A percentile compares a stretch with the other conserved stretches of the same genome.
These are phyloP conservation scores for Globisporangium yorkense DNA, from an alignment of 352 stramenopile species.

Conservation along the genomic window DNA sequence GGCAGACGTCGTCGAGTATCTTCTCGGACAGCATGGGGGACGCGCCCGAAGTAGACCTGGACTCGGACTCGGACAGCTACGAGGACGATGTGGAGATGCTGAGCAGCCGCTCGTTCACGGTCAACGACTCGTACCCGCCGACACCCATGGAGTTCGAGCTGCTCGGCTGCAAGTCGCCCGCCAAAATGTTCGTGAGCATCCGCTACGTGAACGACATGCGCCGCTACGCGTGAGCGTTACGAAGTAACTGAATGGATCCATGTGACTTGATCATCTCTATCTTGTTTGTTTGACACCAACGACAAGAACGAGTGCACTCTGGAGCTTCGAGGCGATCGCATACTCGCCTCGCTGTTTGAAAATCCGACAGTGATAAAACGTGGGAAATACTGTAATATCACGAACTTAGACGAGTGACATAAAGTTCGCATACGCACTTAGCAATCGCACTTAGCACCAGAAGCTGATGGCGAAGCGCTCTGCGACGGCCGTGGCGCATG, in stretches of 20 bases:
- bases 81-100: constrained; percentile 58
- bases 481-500: constrained; percentile 32
- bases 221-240: constrained; percentile 41
- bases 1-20: constrained; percentile 26
- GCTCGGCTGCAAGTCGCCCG: constrained; percentile 33
- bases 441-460: not conserved
- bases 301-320: no score
- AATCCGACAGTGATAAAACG: not conserved
- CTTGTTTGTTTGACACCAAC: no score
- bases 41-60: constrained; percentile 23
- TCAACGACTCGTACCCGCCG: constrained; percentile 48
- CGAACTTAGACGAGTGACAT: no score
- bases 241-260: not conserved
- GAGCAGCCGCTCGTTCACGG: constrained; percentile 42
- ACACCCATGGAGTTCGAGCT: constrained; percentile 43
- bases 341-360: not conserved
- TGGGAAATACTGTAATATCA: not conserved
- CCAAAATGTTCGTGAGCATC: constrained; percentile 75
- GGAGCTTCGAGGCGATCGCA: no score
- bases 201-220: constrained; percentile 88
- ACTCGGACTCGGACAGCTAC: constrained; percentile 50
- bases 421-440: no score
- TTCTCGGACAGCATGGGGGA: constrained; percentile 20
- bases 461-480: constrained; percentile 14
- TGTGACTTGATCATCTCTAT: not conserved